Conservation (phyloP, 2,329 filamentous ascomycete genomes). For the Ophiostoma pallidulum region DNA sequence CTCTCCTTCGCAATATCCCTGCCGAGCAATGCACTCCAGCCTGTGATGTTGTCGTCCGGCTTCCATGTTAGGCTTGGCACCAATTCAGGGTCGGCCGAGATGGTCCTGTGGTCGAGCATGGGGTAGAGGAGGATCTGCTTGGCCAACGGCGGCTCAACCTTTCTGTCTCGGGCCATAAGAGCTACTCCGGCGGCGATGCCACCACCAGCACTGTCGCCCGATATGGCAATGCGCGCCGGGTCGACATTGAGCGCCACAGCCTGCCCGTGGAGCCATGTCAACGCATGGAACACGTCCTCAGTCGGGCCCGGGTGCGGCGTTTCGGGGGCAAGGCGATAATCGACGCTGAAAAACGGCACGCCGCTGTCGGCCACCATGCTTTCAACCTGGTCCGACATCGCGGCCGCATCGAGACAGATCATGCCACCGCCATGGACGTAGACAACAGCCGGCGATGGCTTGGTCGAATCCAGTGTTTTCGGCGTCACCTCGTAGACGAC, state of each 20-base stretch:
- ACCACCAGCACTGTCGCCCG: conserved; percentile 22
- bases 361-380: conserved; percentile 12
- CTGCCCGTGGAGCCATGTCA: conserved; percentile 27
- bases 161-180: conserved; percentile 32
- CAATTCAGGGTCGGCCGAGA: conserved; percentile 4
- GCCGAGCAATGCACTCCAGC: conserved; percentile 22
- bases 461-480: too few species aligned
- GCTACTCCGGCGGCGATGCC: conserved; percentile 21
- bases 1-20: too few species aligned
- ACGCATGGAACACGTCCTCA: conserved; percentile 28
- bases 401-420: conserved; percentile 17
- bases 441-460: conserved; percentile 16
- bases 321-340: conserved; percentile 42
- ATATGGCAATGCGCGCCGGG: conserved; percentile 18
- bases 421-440: conserved; percentile 23
- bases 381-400: conserved; percentile 14
- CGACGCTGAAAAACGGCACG: conserved; percentile 27
- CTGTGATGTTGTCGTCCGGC: conserved; percentile 16
- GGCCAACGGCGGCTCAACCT: conserved; percentile 22
- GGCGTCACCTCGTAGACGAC: too few species aligned
- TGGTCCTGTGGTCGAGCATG: conserved; percentile 29
- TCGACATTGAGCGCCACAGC: conserved; percentile 19
- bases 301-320: conserved; percentile 34
- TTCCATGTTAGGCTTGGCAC: conserved; percentile 19
- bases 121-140: conserved; percentile 28